Percentiles rank a stretch among this genome's conserved stretches.
Evolutionary conservation across 352 stramenopile species (phyloP).

Genomic region (Thalassiosira sp.): DNA sequence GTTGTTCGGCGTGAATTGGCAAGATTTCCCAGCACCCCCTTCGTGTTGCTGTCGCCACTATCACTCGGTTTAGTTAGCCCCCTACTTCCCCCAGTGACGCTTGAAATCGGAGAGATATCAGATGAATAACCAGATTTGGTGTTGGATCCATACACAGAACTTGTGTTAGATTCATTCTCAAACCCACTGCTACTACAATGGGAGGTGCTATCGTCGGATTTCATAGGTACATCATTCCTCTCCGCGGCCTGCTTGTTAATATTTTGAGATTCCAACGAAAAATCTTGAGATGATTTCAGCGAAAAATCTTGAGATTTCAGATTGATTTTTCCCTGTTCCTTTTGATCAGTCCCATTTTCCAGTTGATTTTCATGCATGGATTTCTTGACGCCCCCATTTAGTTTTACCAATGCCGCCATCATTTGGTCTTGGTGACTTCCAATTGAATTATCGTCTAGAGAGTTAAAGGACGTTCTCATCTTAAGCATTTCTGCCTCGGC

Average conservation of each 20-base stretch:
- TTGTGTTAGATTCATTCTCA: constrained; percentile 57
- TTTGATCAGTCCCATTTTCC: neutral
- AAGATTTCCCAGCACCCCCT: constrained; percentile 40
- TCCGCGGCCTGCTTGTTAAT: neutral
- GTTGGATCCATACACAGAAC: constrained; percentile 40
- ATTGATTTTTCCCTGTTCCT: neutral
- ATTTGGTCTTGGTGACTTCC: constrained; percentile 1
- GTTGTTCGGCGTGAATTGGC: constrained; percentile 5
- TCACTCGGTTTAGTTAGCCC: constrained; percentile 5
- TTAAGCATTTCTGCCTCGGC: constrained; percentile 13
- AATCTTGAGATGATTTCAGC: too few relatives aligned
- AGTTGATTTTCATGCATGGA: neutral
- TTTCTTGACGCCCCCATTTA: neutral
- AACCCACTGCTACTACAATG: constrained; percentile 33
- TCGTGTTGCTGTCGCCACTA: neutral
- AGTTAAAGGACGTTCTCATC: neutral
- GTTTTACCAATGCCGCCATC: neutral
- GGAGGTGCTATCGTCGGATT: constrained; percentile 36
- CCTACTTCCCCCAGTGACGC: constrained; percentile 27
- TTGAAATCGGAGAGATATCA: constrained; percentile 44
- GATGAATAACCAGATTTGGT: constrained; percentile 23
- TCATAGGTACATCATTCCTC: neutral
- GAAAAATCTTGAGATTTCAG: too few relatives aligned
- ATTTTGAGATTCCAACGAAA: constrained; percentile 1
- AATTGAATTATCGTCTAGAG: neutral